Evolutionary conservation across 768 basidiomycete genomes (phyloP).

Genomic region (Phaeotremella fagi): DNA sequence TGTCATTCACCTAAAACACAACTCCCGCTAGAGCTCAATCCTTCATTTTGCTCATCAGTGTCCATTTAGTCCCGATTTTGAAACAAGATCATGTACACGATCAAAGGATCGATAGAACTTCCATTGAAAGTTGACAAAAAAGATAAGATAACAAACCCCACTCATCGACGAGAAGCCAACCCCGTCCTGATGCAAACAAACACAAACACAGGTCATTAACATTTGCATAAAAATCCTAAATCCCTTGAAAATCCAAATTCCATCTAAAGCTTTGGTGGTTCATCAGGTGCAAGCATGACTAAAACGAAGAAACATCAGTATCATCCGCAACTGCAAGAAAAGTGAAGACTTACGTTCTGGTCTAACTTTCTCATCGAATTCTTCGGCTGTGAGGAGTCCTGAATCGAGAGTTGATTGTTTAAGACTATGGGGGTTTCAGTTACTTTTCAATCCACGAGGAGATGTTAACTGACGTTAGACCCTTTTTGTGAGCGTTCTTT

Average conservation of each 20-base stretch:
- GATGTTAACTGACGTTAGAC: conserved; percentile 60
- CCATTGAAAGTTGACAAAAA: too few species aligned
- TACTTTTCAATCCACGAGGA: background rate
- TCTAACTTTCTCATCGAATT: conserved; percentile 81
- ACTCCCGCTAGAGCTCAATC: too few species aligned
- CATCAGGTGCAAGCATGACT: conserved; percentile 49
- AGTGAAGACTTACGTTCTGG: conserved; percentile 47
- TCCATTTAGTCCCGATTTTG: too few species aligned
- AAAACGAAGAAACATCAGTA: background rate
- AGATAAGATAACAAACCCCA: too few species aligned
- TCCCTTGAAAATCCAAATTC: background rate
- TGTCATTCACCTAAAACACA: too few species aligned
- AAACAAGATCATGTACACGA: too few species aligned
- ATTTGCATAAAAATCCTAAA: background rate
- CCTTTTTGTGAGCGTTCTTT: conserved; percentile 99
- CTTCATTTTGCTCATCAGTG: too few species aligned
- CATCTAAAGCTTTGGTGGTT: conserved; percentile 10
- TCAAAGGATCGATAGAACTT: too few species aligned
- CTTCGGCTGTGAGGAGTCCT: conserved; percentile 77
- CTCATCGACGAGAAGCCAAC: too few species aligned
- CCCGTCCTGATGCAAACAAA: too few species aligned
- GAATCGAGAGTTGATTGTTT: conserved; percentile 89
- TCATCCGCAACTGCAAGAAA: background rate
- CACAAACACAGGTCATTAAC: too few species aligned
- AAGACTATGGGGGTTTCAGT: conserved; percentile 48